These are phyloP conservation scores for Vigna reflexopilosa DNA, from an alignment of 306 rosid species.

Conservation along the genomic window DNA sequence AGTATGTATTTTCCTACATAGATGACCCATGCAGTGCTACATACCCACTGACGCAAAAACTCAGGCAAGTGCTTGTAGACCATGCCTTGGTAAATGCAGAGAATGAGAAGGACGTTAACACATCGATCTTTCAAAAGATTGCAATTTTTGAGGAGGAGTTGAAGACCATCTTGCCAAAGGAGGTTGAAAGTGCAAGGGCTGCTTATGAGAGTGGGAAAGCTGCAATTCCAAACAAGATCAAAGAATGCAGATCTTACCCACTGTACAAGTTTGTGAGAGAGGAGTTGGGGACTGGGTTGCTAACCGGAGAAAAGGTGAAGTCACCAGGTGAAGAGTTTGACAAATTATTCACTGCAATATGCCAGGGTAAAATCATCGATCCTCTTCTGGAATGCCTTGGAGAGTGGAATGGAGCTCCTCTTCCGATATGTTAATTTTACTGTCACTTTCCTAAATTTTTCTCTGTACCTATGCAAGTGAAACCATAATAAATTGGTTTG, in stretches of 20 bases:
- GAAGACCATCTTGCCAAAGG: slow-evolving; percentile 68
- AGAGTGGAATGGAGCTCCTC: slow-evolving; percentile 86
- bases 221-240: slow-evolving; percentile 62
- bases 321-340: slow-evolving; percentile 92
- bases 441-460: background rate
- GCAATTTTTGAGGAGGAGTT: slow-evolving; percentile 75
- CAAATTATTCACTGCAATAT: slow-evolving; percentile 70
- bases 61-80: slow-evolving; percentile 75
- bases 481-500: slow-evolving; percentile 18
- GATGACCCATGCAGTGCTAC: slow-evolving; percentile 77
- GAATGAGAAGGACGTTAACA: slow-evolving; percentile 62
- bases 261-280: slow-evolving; percentile 83
- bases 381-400: slow-evolving; percentile 76
- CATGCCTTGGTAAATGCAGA: slow-evolving; percentile 73
- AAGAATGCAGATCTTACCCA: slow-evolving; percentile 84
- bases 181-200: slow-evolving; percentile 69
- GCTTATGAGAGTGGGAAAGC: slow-evolving; percentile 67
- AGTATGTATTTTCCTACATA: slow-evolving; percentile 63
- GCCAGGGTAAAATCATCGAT: slow-evolving; percentile 76
- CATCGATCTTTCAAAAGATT: slow-evolving; percentile 89
- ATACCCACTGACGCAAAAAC: slow-evolving; percentile 81
- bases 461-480: slow-evolving; percentile 32
- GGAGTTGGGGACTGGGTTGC: slow-evolving; percentile 58
- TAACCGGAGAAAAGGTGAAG: slow-evolving; percentile 67
- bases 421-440: slow-evolving; percentile 65